phyloP scores from a whole-genome alignment of 2,329 filamentous ascomycete species.

The Shiraia sp. region DNA sequence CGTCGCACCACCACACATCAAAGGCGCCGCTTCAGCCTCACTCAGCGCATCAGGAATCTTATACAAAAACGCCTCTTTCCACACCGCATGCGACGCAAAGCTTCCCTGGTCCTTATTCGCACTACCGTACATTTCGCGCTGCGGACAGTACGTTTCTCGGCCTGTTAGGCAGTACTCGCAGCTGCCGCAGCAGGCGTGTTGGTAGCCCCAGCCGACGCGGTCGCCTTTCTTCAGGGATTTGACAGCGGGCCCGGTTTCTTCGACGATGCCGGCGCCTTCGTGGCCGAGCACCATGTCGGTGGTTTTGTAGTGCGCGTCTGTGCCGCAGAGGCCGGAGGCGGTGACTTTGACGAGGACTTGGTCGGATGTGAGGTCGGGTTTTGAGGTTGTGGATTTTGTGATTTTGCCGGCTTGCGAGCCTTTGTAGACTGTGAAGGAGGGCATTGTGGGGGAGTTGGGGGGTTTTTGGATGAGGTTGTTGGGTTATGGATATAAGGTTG shows the following conservation, averaged over 20 bases:
- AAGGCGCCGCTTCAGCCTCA: conserved; percentile 53
- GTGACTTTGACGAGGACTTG: conserved; percentile 67
- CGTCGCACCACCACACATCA: conserved; percentile 57
- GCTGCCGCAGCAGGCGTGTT: conserved; percentile 50
- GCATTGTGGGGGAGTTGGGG: conserved; percentile 28
- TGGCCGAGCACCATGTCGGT: conserved; percentile 57
- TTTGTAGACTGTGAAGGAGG: conserved; percentile 65
- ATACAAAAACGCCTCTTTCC: conserved; percentile 54
- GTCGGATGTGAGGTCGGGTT: conserved; percentile 50
- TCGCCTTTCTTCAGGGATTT: conserved; percentile 55
- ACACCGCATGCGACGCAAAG: conserved; percentile 52
- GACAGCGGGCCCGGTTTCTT: conserved; percentile 52
- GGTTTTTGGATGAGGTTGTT: not conserved
- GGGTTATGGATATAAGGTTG: not conserved
- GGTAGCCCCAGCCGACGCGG: conserved; percentile 57
- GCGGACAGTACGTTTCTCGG: conserved; percentile 50
- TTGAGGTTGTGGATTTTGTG: conserved; percentile 53
- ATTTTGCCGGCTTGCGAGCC: conserved; percentile 63
- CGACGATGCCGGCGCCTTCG: conserved; percentile 59
- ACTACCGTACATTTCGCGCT: conserved; percentile 49
- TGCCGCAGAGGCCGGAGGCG: conserved; percentile 69
- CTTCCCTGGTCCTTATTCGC: conserved; percentile 54
- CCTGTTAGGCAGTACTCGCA: conserved; percentile 53
- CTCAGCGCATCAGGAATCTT: conserved; percentile 50
- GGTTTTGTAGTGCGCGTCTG: conserved; percentile 53